Conservation (phyloP, 352 stramenopile species). For the Pythium grandisporangium region DNA sequence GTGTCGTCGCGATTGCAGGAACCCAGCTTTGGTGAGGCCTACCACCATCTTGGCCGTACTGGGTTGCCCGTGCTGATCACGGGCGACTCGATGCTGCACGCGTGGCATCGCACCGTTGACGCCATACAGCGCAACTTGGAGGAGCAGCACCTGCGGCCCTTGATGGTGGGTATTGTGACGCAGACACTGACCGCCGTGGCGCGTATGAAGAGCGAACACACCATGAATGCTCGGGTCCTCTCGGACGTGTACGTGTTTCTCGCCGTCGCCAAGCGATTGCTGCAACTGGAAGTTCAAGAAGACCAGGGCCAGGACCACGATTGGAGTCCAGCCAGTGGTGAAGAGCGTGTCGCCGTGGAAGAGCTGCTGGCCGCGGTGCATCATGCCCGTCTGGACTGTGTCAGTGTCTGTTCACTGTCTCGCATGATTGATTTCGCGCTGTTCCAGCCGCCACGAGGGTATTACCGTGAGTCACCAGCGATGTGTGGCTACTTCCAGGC, state of each 20-base stretch:
- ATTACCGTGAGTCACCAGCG: not conserved
- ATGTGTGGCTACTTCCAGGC: not conserved
- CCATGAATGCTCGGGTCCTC: too few relatives aligned
- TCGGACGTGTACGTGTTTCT: not conserved
- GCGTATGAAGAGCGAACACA: too few relatives aligned
- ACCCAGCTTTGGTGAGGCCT: not conserved
- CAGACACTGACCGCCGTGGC: too few relatives aligned
- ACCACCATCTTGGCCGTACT: not conserved
- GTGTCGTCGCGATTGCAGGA: not conserved
- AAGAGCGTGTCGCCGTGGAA: too few relatives aligned
- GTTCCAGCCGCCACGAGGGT: conserved; percentile 1
- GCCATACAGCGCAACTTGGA: not conserved
- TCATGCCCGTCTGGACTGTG: too few relatives aligned
- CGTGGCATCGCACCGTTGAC: conserved; percentile 1
- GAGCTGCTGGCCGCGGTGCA: too few relatives aligned
- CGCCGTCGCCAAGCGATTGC: not conserved
- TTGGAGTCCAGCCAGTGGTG: too few relatives aligned
- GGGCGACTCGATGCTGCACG: not conserved
- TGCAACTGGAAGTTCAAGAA: too few relatives aligned
- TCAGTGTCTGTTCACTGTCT: too few relatives aligned
- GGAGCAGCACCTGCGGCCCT: not conserved
- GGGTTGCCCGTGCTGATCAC: not conserved
- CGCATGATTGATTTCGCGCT: conserved; percentile 1
- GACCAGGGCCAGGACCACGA: too few relatives aligned
- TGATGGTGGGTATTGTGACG: too few relatives aligned